Evolutionary conservation across 306 rosid genomes (phyloP).

Genomic region (Cyclanthera cordifolia): DNA sequence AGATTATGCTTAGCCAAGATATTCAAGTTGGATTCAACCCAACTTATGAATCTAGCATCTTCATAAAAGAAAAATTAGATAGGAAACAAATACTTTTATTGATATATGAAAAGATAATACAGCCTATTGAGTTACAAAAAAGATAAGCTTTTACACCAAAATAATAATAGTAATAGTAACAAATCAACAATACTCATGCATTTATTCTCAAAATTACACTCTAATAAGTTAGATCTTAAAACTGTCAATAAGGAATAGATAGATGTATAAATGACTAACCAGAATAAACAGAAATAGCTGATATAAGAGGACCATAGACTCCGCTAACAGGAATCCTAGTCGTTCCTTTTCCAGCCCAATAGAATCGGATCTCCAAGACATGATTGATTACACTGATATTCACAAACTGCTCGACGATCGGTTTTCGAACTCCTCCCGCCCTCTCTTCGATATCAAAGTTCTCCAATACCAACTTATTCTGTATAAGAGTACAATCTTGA

Average conservation of each 20-base stretch:
- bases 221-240: too few relatives aligned
- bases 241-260: background rate
- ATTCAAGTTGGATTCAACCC: background rate
- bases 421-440: constrained; percentile 33
- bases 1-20: background rate
- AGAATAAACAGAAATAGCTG: constrained; percentile 57
- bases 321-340: constrained; percentile 50
- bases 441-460: constrained; percentile 44
- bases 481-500: constrained; percentile 10
- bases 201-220: background rate
- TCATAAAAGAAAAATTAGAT: too few relatives aligned
- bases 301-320: constrained; percentile 58
- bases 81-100: too few relatives aligned
- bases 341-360: constrained; percentile 51
- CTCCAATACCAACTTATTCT: constrained; percentile 37
- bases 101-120: too few relatives aligned
- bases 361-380: constrained; percentile 46
- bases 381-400: constrained; percentile 34
- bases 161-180: background rate
- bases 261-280: constrained; percentile 25
- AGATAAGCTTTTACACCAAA: too few relatives aligned
- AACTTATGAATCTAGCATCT: background rate
- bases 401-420: constrained; percentile 17
- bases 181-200: background rate
- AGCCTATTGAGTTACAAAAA: too few relatives aligned